Evolutionary conservation across 2,329 filamentous ascomycete genomes (phyloP).

Genomic region (Torrubiella hemipterigena): DNA sequence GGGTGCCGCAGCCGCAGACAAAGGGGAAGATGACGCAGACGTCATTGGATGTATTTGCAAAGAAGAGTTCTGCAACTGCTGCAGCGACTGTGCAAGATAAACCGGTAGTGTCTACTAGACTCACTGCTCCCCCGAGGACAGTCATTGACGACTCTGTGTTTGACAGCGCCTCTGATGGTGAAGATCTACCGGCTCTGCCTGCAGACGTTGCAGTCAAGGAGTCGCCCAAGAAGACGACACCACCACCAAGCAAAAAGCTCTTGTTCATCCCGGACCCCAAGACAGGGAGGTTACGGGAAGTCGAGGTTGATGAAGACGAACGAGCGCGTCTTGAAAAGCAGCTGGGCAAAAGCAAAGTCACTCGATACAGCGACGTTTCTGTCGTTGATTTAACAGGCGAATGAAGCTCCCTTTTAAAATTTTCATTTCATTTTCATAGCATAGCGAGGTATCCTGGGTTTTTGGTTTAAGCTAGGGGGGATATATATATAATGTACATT

Average conservation of each 20-base stretch:
- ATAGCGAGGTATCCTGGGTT: too few relatives aligned
- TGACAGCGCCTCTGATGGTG: background rate
- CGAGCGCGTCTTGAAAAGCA: background rate
- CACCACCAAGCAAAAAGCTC: conserved; percentile 4
- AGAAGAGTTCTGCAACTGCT: too few relatives aligned
- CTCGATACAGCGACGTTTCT: conserved; percentile 19
- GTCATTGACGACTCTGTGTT: conserved; percentile 2
- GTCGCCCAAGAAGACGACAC: conserved; percentile 3
- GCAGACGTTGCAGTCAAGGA: conserved; percentile 1
- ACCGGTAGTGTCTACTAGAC: background rate
- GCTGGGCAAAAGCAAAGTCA: conserved; percentile 6
- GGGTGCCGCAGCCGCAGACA: conserved; percentile 1
- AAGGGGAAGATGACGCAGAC: background rate
- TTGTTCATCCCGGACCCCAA: conserved; percentile 2
- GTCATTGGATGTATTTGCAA: too few relatives aligned
- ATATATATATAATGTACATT: too few relatives aligned
- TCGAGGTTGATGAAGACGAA: conserved; percentile 3
- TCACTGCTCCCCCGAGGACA: background rate
- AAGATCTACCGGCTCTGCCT: background rate
- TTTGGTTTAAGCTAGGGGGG: too few relatives aligned
- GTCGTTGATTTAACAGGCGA: conserved; percentile 21
- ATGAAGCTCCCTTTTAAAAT: too few relatives aligned
- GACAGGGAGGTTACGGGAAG: conserved; percentile 3
- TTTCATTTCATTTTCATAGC: too few relatives aligned
- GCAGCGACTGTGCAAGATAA: background rate